Evolutionary conservation across 1,139 yeast genomes (phyloP), one percentile per base, ranked within the genome.

Genomic region (Saccharomyces hybrid): DNA sequence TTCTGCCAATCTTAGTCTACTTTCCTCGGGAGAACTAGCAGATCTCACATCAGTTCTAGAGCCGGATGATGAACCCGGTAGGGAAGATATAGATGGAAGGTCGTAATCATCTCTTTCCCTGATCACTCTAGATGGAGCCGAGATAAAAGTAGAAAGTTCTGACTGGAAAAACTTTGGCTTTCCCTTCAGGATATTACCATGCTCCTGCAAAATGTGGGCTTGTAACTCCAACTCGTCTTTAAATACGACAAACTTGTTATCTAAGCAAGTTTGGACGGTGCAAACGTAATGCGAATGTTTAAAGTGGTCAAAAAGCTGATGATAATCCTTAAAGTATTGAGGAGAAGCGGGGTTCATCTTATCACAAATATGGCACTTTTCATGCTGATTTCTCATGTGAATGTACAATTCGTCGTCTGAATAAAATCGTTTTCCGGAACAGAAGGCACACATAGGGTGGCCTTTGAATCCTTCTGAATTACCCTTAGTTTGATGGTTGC

Each of bases 351-450:
- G 80, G 59, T 78, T 76, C 14, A 82, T 75, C 64, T 81, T 84
- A 62, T 90, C 96, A 73, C 99, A 93, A 44, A 95, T 83, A 63
- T 85, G 88, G 69, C 99, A 93, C 61, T 85, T 82, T 68, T 91
- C 97, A 69, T 93, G 99, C 53, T 75, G 75, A 58, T 88, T 88
- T 62, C 96, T 77, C 71, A 93, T 79, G 69, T 93, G 99, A 46
- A 84, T 71, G 63, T 81, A 83, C 62, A 90, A 76, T 67, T 91
- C 98, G 66, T 93, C 97, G 53, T 84, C 90, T 0, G 96, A 89
- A 67, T 93, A 93, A 67, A 88, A 91, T 55, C 96, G 72, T 60
- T 75, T 78, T 1, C 83, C 82, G 4, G 79, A 73, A 70, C 99
- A 93, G 68, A 88, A 88, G 60, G 81, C 82, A 76, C 99, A 93